Evolutionary conservation across 805 yeast genomes (phyloP).

Genomic region (Saccharomycopsis schoenii): DNA sequence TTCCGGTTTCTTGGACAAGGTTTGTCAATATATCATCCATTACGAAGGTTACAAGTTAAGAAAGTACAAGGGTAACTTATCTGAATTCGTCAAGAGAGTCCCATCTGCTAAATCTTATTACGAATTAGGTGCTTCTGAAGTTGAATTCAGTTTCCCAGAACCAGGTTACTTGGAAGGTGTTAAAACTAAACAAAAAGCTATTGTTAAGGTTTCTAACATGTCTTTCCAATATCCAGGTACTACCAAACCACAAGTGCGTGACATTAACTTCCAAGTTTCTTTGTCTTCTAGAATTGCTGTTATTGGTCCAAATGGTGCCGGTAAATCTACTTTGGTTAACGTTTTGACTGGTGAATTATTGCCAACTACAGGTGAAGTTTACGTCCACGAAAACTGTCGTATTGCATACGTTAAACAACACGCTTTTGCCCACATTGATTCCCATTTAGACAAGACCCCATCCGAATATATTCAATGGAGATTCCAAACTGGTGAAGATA

Average conservation of each 20-base stretch:
- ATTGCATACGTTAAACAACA: conserved; percentile 99
- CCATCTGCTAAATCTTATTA: conserved; percentile 98
- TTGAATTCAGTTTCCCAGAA: conserved; percentile 97
- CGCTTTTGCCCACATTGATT: conserved; percentile 98
- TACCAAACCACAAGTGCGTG: conserved; percentile 82
- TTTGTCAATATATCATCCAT: conserved; percentile 96
- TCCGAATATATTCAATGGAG: conserved; percentile 99
- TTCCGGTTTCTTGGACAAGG: conserved; percentile 98
- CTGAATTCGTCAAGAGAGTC: conserved; percentile 97
- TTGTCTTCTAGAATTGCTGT: conserved; percentile 99
- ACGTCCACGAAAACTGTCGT: conserved; percentile 99
- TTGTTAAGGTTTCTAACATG: conserved; percentile 96
- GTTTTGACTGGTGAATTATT: conserved; percentile 98
- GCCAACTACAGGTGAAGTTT: conserved; percentile 97
- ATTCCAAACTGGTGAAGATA: conserved; percentile 99
- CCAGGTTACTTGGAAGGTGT: conserved; percentile 99
- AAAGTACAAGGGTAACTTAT: conserved; percentile 99
- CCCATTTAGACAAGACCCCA: conserved; percentile 98
- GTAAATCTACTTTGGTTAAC: conserved; percentile 97
- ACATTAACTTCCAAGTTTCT: conserved; percentile 97
- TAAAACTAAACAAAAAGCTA: conserved; percentile 99
- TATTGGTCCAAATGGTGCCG: conserved; percentile 99
- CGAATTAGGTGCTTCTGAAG: conserved; percentile 96
- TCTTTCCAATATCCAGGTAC: conserved; percentile 99
- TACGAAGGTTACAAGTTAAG: conserved; percentile 99